Evolutionary conservation across 1,284 basidiomycete genomes (phyloP).

Genomic region (Puccinia polysora): DNA sequence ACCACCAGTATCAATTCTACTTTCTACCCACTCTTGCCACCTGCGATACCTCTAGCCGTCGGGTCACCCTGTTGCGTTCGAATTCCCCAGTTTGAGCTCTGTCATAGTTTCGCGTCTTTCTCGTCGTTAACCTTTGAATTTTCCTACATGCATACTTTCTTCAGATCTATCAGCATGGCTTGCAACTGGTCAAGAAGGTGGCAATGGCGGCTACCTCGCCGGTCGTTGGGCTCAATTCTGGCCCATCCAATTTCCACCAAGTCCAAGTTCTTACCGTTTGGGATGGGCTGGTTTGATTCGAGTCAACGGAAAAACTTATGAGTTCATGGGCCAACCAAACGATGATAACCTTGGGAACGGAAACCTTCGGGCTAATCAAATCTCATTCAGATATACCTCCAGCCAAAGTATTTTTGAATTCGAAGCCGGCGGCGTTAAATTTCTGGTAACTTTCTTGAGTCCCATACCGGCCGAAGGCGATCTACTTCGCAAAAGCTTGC

Average conservation of each 20-base stretch:
- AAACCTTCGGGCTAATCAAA: too few species aligned
- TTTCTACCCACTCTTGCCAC: conserved; percentile 46
- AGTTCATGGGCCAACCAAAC: too few species aligned
- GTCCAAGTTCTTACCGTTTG: conserved; percentile 36
- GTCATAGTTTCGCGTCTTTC: too few species aligned
- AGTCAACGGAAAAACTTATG: conserved; percentile 45
- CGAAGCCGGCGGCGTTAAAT: conserved; percentile 49
- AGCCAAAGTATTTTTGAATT: conserved; percentile 51
- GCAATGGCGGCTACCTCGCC: conserved; percentile 40
- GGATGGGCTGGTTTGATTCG: conserved; percentile 45
- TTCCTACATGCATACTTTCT: too few species aligned
- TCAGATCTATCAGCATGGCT: conserved; percentile 46
- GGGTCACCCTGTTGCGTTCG: conserved; percentile 46
- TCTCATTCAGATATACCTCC: too few species aligned
- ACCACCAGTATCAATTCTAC: not conserved
- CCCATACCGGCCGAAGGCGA: conserved; percentile 49
- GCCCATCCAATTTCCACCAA: too few species aligned
- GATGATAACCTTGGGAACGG: too few species aligned
- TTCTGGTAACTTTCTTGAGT: conserved; percentile 51
- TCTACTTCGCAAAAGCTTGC: conserved; percentile 50
- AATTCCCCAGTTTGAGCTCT: too few species aligned
- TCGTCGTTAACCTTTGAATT: too few species aligned
- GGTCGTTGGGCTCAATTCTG: conserved; percentile 46
- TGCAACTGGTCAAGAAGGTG: conserved; percentile 37
- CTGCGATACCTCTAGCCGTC: conserved; percentile 47